These are phyloP conservation scores for Sistotremastrum suecicum DNA, from an alignment of 768 basidiomycete genomes.

Conservation along the genomic window DNA sequence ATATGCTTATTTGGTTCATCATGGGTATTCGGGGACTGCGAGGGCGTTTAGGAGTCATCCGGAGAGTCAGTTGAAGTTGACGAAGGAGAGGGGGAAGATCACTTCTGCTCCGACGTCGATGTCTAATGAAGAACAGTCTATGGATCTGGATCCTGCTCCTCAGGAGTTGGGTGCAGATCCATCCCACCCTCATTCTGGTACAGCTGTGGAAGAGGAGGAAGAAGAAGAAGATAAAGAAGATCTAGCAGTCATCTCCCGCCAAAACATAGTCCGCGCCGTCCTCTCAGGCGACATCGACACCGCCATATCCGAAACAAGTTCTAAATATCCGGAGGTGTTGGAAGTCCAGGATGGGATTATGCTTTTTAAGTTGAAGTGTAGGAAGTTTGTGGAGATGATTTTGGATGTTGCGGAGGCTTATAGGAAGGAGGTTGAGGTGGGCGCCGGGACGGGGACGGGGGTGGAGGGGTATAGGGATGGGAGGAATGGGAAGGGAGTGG, in stretches of 20 bases:
- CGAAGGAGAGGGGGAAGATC: slow-evolving; percentile 4
- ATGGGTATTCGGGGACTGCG: slow-evolving; percentile 67
- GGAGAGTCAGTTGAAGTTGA: slow-evolving; percentile 2
- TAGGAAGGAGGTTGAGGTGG: slow-evolving; percentile 36
- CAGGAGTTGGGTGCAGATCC: background rate
- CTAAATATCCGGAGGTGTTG: slow-evolving; percentile 49
- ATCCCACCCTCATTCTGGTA: background rate
- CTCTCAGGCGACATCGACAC: slow-evolving; percentile 56
- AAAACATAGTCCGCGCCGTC: slow-evolving; percentile 57
- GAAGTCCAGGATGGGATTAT: slow-evolving; percentile 55
- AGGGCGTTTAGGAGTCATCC: slow-evolving; percentile 47
- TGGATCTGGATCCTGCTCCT: background rate
- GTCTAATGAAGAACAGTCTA: background rate
- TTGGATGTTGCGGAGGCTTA: slow-evolving; percentile 56
- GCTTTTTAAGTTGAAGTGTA: slow-evolving; percentile 69
- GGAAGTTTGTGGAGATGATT: slow-evolving; percentile 76
- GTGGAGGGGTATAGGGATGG: slow-evolving; percentile 10
- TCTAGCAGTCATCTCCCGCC: slow-evolving; percentile 46
- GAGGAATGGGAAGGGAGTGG: slow-evolving; percentile 13
- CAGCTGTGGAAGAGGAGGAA: slow-evolving; percentile 5
- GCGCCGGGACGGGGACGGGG: slow-evolving; percentile 7
- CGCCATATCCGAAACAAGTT: slow-evolving; percentile 41
- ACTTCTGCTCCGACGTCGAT: too few species aligned
- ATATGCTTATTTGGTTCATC: slow-evolving; percentile 67
- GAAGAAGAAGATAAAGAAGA: slow-evolving; percentile 30